These are phyloP conservation scores for Septoria petroselini DNA, from an alignment of 2,329 filamentous ascomycete genomes.

Conservation along the genomic window DNA sequence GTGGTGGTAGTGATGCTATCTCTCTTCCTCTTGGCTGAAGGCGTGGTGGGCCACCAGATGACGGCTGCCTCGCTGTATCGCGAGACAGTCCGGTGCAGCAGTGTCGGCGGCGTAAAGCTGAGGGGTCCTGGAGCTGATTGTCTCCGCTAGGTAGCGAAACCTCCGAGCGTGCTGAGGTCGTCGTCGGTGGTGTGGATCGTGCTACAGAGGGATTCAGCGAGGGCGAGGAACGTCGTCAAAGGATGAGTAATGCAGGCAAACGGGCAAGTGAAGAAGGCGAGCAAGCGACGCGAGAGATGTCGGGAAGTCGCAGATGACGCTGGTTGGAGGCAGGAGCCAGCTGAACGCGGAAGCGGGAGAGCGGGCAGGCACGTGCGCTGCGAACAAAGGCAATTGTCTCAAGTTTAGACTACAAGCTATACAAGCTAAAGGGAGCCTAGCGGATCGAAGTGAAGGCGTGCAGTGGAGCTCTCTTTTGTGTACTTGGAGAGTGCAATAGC, in stretches of 20 bases:
- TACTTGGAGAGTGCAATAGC: no score
- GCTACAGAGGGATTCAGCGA: no score
- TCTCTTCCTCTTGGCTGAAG: conserved; percentile 33
- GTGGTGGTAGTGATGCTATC: conserved; percentile 27
- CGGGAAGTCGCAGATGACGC: conserved; percentile 9
- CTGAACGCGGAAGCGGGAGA: conserved; percentile 1
- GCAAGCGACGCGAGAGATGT: neutral
- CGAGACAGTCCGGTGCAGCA: conserved; percentile 18
- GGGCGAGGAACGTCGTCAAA: neutral
- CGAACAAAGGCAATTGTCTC: neutral
- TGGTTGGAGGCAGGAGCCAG: conserved; percentile 5
- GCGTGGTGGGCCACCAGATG: conserved; percentile 20
- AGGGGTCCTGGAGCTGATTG: neutral
- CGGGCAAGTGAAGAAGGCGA: neutral
- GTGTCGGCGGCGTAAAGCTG: conserved; percentile 1
- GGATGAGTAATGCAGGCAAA: no score
- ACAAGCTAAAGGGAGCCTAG: no score
- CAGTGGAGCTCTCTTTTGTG: no score
- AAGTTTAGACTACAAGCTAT: neutral
- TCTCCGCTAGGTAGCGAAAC: no score
- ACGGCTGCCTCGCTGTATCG: conserved; percentile 25
- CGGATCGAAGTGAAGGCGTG: no score
- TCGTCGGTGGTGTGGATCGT: no score
- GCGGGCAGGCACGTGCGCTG: conserved; percentile 3
- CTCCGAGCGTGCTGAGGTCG: no score